Percentiles rank a stretch among this genome's conserved stretches.
Evolutionary conservation across 139 green algal species (phyloP).

Genomic region (Eudorina sp.): DNA sequence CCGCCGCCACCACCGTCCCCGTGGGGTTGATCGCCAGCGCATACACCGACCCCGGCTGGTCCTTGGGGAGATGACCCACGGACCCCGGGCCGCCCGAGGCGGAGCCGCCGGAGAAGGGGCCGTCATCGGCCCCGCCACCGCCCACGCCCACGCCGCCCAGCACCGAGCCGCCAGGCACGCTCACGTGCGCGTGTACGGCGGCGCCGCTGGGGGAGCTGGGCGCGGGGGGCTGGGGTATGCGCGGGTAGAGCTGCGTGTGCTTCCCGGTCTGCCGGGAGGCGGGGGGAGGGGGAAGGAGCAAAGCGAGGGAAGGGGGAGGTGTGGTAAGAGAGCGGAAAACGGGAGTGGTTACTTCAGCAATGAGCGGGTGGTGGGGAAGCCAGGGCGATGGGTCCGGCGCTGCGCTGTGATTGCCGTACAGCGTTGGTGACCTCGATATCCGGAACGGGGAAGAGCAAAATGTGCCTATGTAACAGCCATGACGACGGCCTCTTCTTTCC

Average conservation of each 20-base stretch:
- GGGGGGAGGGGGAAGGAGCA: background rate
- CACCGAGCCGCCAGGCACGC: background rate
- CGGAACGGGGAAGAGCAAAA: too few relatives aligned
- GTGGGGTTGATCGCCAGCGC: constrained; percentile 76
- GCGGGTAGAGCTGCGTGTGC: constrained; percentile 39
- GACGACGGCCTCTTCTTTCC: too few relatives aligned
- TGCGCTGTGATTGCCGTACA: too few relatives aligned
- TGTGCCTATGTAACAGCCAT: too few relatives aligned
- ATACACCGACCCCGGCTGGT: constrained; percentile 82
- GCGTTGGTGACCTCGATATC: too few relatives aligned
- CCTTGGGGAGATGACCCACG: background rate
- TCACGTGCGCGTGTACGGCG: constrained; percentile 3
- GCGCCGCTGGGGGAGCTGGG: background rate
- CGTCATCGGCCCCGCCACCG: background rate
- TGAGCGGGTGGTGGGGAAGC: too few relatives aligned
- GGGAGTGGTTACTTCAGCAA: too few relatives aligned
- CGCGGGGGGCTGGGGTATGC: background rate
- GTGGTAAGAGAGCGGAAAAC: background rate
- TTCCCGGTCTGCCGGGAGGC: constrained; percentile 48
- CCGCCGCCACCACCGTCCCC: constrained; percentile 80
- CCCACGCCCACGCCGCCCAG: background rate
- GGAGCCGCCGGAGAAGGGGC: background rate
- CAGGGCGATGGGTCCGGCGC: too few relatives aligned
- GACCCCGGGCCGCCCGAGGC: background rate
- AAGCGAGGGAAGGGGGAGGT: background rate